A percentile compares a stretch with the other conserved stretches of the same genome.
phyloP scores from a whole-genome alignment of 768 basidiomycete genomes.

The Kwoniella newhampshirensis region DNA sequence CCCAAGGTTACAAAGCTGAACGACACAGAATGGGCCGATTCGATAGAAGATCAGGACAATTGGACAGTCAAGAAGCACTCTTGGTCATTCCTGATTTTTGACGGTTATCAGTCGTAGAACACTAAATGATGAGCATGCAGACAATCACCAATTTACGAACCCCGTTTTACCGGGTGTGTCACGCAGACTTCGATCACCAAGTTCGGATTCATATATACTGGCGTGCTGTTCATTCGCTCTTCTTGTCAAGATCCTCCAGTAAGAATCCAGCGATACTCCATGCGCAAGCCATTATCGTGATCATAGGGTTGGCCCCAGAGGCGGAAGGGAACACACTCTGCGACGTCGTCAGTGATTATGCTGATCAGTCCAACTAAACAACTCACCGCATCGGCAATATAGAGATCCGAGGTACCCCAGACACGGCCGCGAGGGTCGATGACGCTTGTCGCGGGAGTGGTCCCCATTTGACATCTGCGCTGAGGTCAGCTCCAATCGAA shows the following conservation, averaged over 20 bases:
- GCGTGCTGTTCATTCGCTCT: no score
- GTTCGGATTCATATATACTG: no score
- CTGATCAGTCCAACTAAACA: neutral
- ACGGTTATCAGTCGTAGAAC: no score
- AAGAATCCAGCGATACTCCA: slow-evolving; percentile 5
- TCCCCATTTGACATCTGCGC: slow-evolving; percentile 37
- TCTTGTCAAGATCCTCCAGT: slow-evolving; percentile 2
- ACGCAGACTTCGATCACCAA: no score
- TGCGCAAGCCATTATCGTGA: slow-evolving; percentile 31
- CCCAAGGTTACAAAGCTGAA: slow-evolving; percentile 23
- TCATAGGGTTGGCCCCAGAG: slow-evolving; percentile 39
- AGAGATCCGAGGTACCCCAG: slow-evolving; percentile 42
- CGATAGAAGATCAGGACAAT: slow-evolving; percentile 8
- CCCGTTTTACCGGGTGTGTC: no score
- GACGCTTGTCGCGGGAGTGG: slow-evolving; percentile 30
- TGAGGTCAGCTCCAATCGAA: neutral
- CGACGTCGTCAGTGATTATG: neutral
- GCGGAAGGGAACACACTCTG: slow-evolving; percentile 27
- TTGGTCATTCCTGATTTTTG: slow-evolving; percentile 48
- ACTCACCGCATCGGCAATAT: slow-evolving; percentile 46
- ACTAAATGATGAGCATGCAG: no score
- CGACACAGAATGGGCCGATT: slow-evolving; percentile 21
- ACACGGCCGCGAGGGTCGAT: slow-evolving; percentile 43
- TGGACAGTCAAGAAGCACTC: slow-evolving; percentile 44
- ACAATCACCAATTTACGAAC: no score